Conservation (phyloP, 768 basidiomycete genomes). For the Saitozyma sp. region DNA sequence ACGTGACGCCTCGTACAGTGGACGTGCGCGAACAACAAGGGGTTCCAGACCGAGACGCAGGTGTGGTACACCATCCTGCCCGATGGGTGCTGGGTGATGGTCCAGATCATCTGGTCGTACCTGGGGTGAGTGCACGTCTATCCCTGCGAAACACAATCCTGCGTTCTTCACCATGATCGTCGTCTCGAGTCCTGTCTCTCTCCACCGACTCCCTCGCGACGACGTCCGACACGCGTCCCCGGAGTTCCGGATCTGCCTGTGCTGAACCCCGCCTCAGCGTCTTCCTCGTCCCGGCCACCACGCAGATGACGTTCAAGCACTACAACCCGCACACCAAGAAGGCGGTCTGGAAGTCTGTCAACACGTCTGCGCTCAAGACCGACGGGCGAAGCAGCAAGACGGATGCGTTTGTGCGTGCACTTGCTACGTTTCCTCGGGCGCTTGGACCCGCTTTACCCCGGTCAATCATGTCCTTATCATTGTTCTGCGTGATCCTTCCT, state of each 20-base stretch:
- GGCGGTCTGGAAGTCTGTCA: conserved; percentile 80
- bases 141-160: neutral
- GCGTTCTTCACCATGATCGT: conserved; percentile 6
- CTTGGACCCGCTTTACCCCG: too few species aligned
- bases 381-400: conserved; percentile 42
- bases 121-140: conserved; percentile 67
- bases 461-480: too few species aligned
- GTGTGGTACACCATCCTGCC: conserved; percentile 76
- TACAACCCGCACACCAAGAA: conserved; percentile 75
- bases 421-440: too few species aligned
- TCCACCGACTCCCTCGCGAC: conserved; percentile 6
- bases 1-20: conserved; percentile 56
- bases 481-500: too few species aligned
- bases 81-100: conserved; percentile 76
- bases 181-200: conserved; percentile 16
- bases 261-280: conserved; percentile 12
- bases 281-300: conserved; percentile 89
- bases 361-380: conserved; percentile 55
- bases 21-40: conserved; percentile 66
- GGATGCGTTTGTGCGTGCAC: conserved; percentile 51
- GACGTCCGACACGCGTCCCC: conserved; percentile 2
- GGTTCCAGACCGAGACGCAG: conserved; percentile 90
- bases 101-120: conserved; percentile 82
- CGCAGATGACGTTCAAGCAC: conserved; percentile 90
- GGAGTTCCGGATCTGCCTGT: neutral